Evolutionary conservation across 2,329 filamentous ascomycete species (phyloP), one percentile per base, ranked within the genome.

Genomic region (Cryphonectria radicalis): DNA sequence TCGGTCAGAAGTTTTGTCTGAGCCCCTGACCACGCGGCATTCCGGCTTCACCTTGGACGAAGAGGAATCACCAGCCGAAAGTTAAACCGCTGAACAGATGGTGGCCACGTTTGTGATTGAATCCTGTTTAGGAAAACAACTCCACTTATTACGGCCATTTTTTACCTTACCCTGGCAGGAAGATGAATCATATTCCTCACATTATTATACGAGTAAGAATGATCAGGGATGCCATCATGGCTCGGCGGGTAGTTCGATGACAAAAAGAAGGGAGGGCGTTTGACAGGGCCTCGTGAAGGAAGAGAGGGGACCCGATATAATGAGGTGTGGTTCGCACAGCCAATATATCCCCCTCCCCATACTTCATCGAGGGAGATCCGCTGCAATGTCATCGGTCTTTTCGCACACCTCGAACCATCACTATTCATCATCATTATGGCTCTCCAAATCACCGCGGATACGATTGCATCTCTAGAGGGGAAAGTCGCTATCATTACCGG

Each of bases 401-500:
- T 19, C 3, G 11, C 35, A n/a, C 19, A 35, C 59, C 59, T 22
- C 35, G 22, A 62, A 37, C 40, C 46, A 10, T n/a, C 46, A 7
- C 10, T 19, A 50, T 50, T 22, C 19, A 50, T n/a, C 22, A 4
- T 43, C 22, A 46, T 6, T 22, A 64, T 64, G 62, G 37, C 62
- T 19, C 62, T 64, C 10, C n/a, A 64, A 8, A 64, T 67, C n/a
- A 60, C 46, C 4, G 22, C 40, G 11, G 25, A 42, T 19, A 28
- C 53, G 25, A 60, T 59, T 42, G 37, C 53, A 7, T 22, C 28
- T 17, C n/a, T 67, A 2, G 53, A 59, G 35, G 53, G 53, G 14
- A 60, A 60, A 28, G 65, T 67, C 19, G 65, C 53, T 28, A 17
- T 67, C n/a, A 32, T 60, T 25, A 67, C 65, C 40, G 53, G 65